Conservation (phyloP, 179 eudicot species). For the Silene coronaria region DNA sequence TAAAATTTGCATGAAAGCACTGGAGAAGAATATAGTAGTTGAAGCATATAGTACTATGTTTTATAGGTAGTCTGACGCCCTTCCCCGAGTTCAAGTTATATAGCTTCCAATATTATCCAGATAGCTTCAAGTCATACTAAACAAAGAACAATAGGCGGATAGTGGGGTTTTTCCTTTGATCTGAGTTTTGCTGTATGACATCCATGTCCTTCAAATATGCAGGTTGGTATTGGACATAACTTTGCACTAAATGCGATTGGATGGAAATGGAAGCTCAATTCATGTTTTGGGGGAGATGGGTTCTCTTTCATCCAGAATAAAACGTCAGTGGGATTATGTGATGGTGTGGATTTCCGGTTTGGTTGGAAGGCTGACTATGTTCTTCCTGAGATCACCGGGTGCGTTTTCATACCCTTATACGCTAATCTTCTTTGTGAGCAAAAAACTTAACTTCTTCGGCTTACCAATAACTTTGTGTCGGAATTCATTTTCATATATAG, state of each 20-base stretch:
- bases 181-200: neutral
- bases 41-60: neutral
- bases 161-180: neutral
- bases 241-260: slow-evolving; percentile 63
- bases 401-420: slow-evolving; percentile 16
- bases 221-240: slow-evolving; percentile 83
- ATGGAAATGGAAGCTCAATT: slow-evolving; percentile 86
- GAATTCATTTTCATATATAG: neutral
- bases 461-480: no score
- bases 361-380: slow-evolving; percentile 94
- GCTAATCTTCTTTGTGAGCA: neutral
- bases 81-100: neutral
- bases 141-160: neutral
- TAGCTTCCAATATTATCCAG: neutral
- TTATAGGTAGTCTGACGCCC: neutral
- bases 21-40: neutral
- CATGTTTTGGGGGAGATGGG: slow-evolving; percentile 81
- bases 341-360: slow-evolving; percentile 82
- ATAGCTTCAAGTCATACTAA: neutral
- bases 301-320: slow-evolving; percentile 74
- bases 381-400: slow-evolving; percentile 92
- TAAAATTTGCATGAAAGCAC: neutral
- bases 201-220: slow-evolving; percentile 17
- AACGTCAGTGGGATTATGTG: slow-evolving; percentile 72
- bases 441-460: no score